Base-by-base conservation (phyloP, 2,329 filamentous ascomycete genomes). In the Orbilia quercus region DNA sequence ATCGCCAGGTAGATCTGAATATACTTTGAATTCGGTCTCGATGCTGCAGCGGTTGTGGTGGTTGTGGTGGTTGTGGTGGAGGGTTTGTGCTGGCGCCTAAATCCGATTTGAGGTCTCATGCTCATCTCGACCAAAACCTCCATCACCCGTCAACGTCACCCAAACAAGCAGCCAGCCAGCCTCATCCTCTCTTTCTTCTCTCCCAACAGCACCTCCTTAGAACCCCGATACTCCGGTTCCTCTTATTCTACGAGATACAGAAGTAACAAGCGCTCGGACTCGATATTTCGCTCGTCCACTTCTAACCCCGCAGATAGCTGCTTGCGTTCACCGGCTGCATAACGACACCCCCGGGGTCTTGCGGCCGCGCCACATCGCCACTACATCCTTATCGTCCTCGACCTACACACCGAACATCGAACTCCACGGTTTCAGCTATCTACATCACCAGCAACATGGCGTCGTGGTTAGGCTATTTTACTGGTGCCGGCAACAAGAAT, bases 401-500 rank as follows among this genome's bases (percentile, higher is more conserved):
- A 38, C 38, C 50, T 36, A 38, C 60, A n/a, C n/a, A n/a, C 42
- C 18, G 36, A 34, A 34, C 42, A 28, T 14, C 65, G 34, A 45
- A 20, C 18, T 22, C 55, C 25, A 23, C 40, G 28, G 53, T 40
- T 38, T 11, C 40, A 12, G 18, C 23, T 22, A 31, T 25, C 54
- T 25, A 40, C 64, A 9, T 3, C 34, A 71, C 58, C 36, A 45
- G 42, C 44, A 60, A 45, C 47, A 72, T 72, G 67, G n/a, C n/a
- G n/a, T 40, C 36, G n/a, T 40, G 36, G 36, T 40, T 40, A 3
- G 65, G 53, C 59, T 50, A 57, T 34, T 38, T 34, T 38, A 50
- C 44, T 75, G 57, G 92, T 96, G n/a, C 97, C 79, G 89, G 89
- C 18, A 50, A 50, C 36, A 87, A 87, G 77, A 87, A 87, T 79